Base-by-base conservation (phyloP, 2,329 filamentous ascomycete species). In the Periconia digitata region DNA sequence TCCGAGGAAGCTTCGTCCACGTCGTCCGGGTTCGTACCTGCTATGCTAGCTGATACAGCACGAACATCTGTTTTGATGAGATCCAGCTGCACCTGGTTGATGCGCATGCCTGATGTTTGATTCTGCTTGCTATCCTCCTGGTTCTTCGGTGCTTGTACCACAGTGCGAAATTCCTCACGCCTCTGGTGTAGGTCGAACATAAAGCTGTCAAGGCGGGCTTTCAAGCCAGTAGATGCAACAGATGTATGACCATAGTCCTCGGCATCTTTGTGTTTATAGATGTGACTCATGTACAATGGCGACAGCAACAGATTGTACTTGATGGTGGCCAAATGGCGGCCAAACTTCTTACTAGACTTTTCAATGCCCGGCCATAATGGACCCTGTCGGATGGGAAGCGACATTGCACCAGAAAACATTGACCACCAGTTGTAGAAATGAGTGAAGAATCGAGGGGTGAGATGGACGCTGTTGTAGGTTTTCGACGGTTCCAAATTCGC, bases 371-470 rank as follows among this genome's bases (percentile, higher is more conserved):
- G 92, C 85, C 92, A 99, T 3, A 99, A 79, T 40, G 83, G 81
- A 15, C 94, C 94, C 74, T 99, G 95, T 1, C 94, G 89, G 48
- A 99, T 87, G 10, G 94, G 95, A 22, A 99, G 79, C 10, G 92
- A 95, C 85, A 97, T 91, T 8, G 92, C 88, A 1, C 92, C 92
- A 8, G 91, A 91, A 72, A 99, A 99, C 58, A 97, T 84, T 1
- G 89, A 92, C 91, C 92, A 97, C 94, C 94, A 99, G 48, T 86
- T 85, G 74, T 92, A 97, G 77, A 99, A 99, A 69, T 99, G 94
- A 0, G 92, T 96, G 70, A 99, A 99, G 76, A 99, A 96, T 8
- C 92, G 86, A 6, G 94, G 94, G 1, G 89, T 94, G 23, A 99
- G 80, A 70, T 99, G 95, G 1, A 97, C 88, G 0, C 92, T 91